A percentile compares a stretch with the other conserved stretches of the same genome.
phyloP scores from a whole-genome alignment of 129 eudicot genomes.

The Tanacetum coccineum region DNA sequence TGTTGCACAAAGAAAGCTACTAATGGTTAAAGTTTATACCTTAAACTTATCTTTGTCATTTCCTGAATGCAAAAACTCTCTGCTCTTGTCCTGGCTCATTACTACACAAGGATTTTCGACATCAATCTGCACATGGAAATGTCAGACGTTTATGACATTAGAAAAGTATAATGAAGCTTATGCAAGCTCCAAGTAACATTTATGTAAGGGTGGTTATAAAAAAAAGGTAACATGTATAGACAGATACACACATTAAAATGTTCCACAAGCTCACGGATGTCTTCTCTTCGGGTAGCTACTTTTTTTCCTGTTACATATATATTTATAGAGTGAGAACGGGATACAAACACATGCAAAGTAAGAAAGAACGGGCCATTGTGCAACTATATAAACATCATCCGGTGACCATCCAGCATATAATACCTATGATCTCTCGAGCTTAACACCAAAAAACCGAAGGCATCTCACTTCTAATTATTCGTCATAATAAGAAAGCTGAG shows the following conservation, averaged over 20 bases:
- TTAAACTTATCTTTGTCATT: slow-evolving; percentile 85
- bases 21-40: slow-evolving; percentile 38
- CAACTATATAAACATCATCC: too few relatives aligned
- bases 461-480: too few relatives aligned
- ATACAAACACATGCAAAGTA: not conserved
- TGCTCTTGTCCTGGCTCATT: slow-evolving; percentile 95
- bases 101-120: slow-evolving; percentile 96
- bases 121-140: slow-evolving; percentile 69
- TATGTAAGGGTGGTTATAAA: not conserved
- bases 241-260: slow-evolving; percentile 80
- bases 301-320: slow-evolving; percentile 58
- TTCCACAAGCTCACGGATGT: slow-evolving; percentile 73
- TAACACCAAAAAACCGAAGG: too few relatives aligned
- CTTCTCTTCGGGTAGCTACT: slow-evolving; percentile 64
- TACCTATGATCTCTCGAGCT: too few relatives aligned
- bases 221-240: slow-evolving; percentile 10
- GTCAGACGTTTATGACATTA: slow-evolving; percentile 7
- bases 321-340: not conserved
- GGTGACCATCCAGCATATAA: too few relatives aligned
- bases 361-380: too few relatives aligned
- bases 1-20: not conserved
- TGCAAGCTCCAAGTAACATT: slow-evolving; percentile 2
- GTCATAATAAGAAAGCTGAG: too few relatives aligned
- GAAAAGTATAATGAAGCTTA: not conserved
- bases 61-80: slow-evolving; percentile 96